A percentile compares a stretch with the other conserved stretches of the same genome.
Evolutionary conservation across 2,329 filamentous ascomycete genomes (phyloP).

Genomic region (Arthrobotrys conoides): DNA sequence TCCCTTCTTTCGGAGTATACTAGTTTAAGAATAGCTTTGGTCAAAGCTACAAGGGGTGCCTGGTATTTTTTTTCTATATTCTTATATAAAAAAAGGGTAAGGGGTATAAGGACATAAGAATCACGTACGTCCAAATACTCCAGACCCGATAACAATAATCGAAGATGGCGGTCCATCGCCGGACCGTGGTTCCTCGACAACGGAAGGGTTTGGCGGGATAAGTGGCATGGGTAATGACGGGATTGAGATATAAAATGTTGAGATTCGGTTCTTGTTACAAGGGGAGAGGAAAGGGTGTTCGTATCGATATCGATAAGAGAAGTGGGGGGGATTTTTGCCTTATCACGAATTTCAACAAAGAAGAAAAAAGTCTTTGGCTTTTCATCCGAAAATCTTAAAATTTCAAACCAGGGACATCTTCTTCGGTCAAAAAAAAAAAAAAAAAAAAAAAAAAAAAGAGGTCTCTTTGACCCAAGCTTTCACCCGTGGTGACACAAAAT

Average conservation of each 20-base stretch:
- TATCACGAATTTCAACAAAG: conserved; percentile 31
- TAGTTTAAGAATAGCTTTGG: not conserved
- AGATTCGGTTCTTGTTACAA: conserved; percentile 26
- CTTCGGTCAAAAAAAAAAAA: conserved; percentile 11
- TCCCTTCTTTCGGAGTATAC: not conserved
- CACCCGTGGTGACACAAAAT: conserved; percentile 1
- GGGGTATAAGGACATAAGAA: conserved; percentile 68
- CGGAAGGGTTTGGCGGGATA: conserved; percentile 33
- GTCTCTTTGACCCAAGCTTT: conserved; percentile 3
- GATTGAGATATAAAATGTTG: conserved; percentile 37
- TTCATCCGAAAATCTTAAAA: conserved; percentile 38
- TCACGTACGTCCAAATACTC: conserved; percentile 72
- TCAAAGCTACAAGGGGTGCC: not conserved
- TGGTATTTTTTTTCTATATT: conserved; percentile 63
- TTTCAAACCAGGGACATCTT: conserved; percentile 1
- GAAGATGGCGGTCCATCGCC: conserved; percentile 65
- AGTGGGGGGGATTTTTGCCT: conserved; percentile 14
- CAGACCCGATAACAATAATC: conserved; percentile 79
- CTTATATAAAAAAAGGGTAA: not conserved
- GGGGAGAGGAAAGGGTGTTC: conserved; percentile 6
- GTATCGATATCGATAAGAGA: conserved; percentile 33
- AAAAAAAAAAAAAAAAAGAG: conserved; percentile 14
- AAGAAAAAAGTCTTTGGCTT: not conserved
- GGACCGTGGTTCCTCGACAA: conserved; percentile 37
- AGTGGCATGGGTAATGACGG: conserved; percentile 34